phyloP scores from a whole-genome alignment of 78 protist genomes.

The Anaeramoeba ignava region DNA sequence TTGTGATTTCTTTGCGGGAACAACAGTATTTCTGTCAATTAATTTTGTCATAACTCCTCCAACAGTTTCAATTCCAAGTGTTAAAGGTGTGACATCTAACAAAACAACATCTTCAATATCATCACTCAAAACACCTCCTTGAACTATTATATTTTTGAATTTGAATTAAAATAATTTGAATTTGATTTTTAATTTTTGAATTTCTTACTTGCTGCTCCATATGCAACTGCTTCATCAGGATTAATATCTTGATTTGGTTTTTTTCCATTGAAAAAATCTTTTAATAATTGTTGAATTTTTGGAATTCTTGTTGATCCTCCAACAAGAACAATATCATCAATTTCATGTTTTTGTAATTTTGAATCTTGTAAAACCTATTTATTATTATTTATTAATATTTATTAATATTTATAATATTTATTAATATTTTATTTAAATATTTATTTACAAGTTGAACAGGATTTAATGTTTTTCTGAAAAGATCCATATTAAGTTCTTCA shows the following conservation, averaged over 20 bases:
- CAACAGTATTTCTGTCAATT: slow-evolving; percentile 91
- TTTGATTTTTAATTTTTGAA: not conserved
- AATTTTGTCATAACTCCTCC: slow-evolving; percentile 96
- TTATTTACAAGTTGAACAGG: slow-evolving; percentile 45
- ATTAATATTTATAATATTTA: no score
- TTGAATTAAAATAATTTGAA: slow-evolving; percentile 4
- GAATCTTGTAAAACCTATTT: no score
- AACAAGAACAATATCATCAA: no score
- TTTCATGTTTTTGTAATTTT: no score
- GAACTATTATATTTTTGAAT: not conserved
- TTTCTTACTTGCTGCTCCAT: slow-evolving; percentile 6
- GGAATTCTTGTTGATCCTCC: no score
- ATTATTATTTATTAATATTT: no score
- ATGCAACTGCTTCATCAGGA: slow-evolving; percentile 19
- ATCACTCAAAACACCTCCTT: no score
- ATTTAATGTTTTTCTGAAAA: slow-evolving; percentile 48
- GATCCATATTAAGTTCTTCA: slow-evolving; percentile 64
- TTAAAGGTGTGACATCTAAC: slow-evolving; percentile 80
- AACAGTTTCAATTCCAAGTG: slow-evolving; percentile 96
- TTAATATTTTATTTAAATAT: no score
- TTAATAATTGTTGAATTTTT: no score
- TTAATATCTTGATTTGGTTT: no score
- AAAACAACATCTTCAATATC: slow-evolving; percentile 22
- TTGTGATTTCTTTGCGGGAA: slow-evolving; percentile 90
- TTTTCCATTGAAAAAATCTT: no score